Evolutionary conservation across 129 eudicot species (phyloP).

Genomic region (Mikania micrantha): DNA sequence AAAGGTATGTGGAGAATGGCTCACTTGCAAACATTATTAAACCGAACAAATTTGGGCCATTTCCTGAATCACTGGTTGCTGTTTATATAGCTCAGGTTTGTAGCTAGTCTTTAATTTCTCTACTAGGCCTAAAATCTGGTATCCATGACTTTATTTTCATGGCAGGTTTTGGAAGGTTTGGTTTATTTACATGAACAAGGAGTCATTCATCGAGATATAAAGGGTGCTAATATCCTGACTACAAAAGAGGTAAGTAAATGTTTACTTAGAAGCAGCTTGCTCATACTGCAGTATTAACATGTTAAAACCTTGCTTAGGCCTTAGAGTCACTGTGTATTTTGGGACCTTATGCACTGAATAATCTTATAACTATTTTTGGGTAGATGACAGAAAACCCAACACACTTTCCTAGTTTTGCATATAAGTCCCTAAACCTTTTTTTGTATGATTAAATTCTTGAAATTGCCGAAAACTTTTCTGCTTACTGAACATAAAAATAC

Average conservation of each 20-base stretch:
- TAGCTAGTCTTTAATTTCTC: not conserved
- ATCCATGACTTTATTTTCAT: not conserved
- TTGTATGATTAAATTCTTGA: not conserved
- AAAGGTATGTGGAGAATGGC: slow-evolving; percentile 96
- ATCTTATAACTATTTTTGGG: not conserved
- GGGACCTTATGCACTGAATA: not conserved
- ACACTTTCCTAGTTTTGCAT: not conserved
- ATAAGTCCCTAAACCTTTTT: not conserved
- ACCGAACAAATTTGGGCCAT: slow-evolving; percentile 94
- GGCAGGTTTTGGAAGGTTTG: slow-evolving; percentile 87
- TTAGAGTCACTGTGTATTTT: not conserved
- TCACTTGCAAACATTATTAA: slow-evolving; percentile 94
- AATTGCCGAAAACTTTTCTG: too few relatives aligned
- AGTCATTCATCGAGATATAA: slow-evolving; percentile 93
- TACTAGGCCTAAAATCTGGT: not conserved
- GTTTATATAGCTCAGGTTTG: slow-evolving; percentile 92
- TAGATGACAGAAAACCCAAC: not conserved
- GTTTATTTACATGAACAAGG: slow-evolving; percentile 97
- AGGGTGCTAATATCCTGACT: slow-evolving; percentile 96
- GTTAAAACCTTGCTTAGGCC: not conserved
- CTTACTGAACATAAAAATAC: too few relatives aligned
- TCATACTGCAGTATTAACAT: not conserved
- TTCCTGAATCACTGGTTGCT: slow-evolving; percentile 92
- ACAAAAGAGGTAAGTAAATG: slow-evolving; percentile 67
- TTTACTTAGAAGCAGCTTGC: not conserved